These are phyloP conservation scores for Podospora conica DNA, from an alignment of 495 filamentous ascomycete species.

Conservation along the genomic window DNA sequence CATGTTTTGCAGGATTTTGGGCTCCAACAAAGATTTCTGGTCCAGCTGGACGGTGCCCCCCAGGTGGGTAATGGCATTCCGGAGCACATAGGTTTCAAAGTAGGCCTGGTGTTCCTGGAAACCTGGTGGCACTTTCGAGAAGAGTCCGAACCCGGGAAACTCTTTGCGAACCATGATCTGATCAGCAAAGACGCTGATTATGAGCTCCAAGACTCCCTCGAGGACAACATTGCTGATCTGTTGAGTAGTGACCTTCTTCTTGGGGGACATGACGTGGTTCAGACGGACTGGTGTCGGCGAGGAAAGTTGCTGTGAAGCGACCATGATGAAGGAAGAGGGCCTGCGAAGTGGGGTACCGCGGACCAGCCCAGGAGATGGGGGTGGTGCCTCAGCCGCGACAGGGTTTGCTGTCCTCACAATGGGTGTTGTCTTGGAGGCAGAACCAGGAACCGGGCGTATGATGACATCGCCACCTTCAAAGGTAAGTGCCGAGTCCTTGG, in stretches of 20 bases:
- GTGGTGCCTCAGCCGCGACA: conserved; percentile 40
- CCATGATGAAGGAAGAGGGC: conserved; percentile 82
- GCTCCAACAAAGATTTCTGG: conserved; percentile 67
- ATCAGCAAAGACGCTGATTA: conserved; percentile 72
- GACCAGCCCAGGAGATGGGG: conserved; percentile 33
- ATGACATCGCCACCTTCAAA: conserved; percentile 84
- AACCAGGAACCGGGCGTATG: conserved; percentile 63
- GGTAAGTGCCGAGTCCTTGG: conserved; percentile 67
- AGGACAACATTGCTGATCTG: conserved; percentile 62
- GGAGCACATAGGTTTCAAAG: conserved; percentile 85
- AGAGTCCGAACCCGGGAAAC: conserved; percentile 82
- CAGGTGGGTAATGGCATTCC: conserved; percentile 65
- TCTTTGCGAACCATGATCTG: conserved; percentile 79
- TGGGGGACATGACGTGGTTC: conserved; percentile 53
- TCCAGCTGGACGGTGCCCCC: conserved; percentile 62
- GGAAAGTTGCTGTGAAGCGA: conserved; percentile 61
- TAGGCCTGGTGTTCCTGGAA: conserved; percentile 91
- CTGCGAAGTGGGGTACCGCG: conserved; percentile 56
- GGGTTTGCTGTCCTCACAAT: conserved; percentile 66
- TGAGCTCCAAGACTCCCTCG: conserved; percentile 66
- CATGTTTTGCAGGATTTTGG: conserved; percentile 79
- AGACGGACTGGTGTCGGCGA: conserved; percentile 55
- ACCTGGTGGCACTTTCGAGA: conserved; percentile 82
- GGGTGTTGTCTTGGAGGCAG: conserved; percentile 44
- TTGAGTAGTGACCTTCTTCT: conserved; percentile 44